Base-by-base conservation (phyloP, 2,329 filamentous ascomycete genomes). In the Arthrobotrys megalospora region DNA sequence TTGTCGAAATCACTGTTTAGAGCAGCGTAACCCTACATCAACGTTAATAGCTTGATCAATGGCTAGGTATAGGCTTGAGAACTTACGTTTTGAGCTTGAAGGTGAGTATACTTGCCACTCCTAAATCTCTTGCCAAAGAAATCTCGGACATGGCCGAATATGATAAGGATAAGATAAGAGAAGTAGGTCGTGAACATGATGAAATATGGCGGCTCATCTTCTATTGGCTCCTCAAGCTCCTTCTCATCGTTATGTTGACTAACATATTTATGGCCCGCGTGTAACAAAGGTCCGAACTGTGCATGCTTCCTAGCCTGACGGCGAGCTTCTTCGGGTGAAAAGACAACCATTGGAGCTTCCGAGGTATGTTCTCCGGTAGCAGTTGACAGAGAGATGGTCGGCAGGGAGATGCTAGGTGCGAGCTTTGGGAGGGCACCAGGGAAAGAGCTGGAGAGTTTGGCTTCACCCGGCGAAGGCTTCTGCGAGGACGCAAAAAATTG, bases 1-100 rank as follows among this genome's bases (percentile, higher is more conserved):
- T 95, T 98, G 87, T 99, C 96, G 83, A 99, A 99, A 85, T 99
- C 96, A 82, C 94, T 96, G 85, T 97, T 98, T 80, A 99, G 88
- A 1, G 96, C 94, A 10, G 95, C 96, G 83, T 97, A 98, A 80
- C 96, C 96, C 81, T 82, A 53, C 12, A 34, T 66, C 8, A 2
- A 24, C 7, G 34, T 72, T 52, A 73, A 68, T 48, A 52, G 24
- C 14, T 63, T 38, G 28, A 32, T 8, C 11, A 16, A 36, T 45
- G 24, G 58, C 58, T 55, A 48, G 62, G 41, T n/a, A 4, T 7
- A 43, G 34, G 14, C n/a, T 24, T 34, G 5, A 1, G 14, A 41
- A 63, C 81, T 64, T 81, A 82, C 81, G 83, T 97, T 93, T 80
- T 90, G 89, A 43, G 91, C 89, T 83, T 92, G 92, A 82, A 98